These are phyloP conservation scores for Penicillium glabrum DNA, from an alignment of 2,329 filamentous ascomycete species.

Conservation along the genomic window DNA sequence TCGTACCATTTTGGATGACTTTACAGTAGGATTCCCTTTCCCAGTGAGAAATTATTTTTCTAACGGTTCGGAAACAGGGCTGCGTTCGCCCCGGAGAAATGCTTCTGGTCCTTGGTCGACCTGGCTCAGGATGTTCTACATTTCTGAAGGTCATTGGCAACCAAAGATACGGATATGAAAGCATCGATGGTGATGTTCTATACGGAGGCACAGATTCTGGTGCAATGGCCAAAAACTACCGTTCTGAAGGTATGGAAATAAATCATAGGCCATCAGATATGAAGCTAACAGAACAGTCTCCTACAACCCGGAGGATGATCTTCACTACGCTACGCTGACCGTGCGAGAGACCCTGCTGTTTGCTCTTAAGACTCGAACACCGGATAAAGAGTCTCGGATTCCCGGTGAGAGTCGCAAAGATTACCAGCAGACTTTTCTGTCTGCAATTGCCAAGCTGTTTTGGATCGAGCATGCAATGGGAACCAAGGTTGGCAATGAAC, in stretches of 20 bases:
- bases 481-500: conserved; percentile 74
- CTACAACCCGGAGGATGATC: conserved; percentile 76
- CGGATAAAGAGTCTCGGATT: conserved; percentile 60
- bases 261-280: not conserved
- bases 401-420: conserved; percentile 62
- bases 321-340: conserved; percentile 75
- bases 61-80: conserved; percentile 26
- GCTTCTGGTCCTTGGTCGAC: conserved; percentile 43
- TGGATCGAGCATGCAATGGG: conserved; percentile 70
- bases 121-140: conserved; percentile 66
- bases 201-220: conserved; percentile 58
- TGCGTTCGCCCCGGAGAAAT: conserved; percentile 43
- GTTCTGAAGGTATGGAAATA: conserved; percentile 38
- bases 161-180: conserved; percentile 60
- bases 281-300: conserved; percentile 49
- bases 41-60: not conserved
- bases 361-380: conserved; percentile 67
- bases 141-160: conserved; percentile 81
- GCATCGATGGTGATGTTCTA: conserved; percentile 55
- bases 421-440: conserved; percentile 62
- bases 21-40: conserved; percentile 41
- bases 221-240: conserved; percentile 51
- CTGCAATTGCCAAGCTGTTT: conserved; percentile 69
- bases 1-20: conserved; percentile 66
- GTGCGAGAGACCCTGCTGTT: conserved; percentile 74